Percentiles rank a stretch among this genome's conserved stretches.
phyloP scores from a whole-genome alignment of 306 rosid genomes.

The Inga oerstediana region DNA sequence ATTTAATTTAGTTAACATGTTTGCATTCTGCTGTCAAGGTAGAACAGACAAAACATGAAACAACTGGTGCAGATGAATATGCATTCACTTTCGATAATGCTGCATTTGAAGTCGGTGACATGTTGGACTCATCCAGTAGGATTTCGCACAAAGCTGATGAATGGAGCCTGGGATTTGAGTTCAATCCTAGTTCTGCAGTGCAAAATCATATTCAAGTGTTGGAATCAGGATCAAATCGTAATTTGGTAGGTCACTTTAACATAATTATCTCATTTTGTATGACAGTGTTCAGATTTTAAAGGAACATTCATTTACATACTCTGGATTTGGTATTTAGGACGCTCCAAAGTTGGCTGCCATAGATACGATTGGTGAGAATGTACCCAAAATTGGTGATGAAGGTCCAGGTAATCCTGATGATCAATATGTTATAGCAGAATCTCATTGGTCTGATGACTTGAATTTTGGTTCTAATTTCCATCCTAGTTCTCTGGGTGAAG shows the following conservation, averaged over 20 bases:
- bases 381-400: conserved; percentile 32
- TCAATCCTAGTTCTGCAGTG: conserved; percentile 41
- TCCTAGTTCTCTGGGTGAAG: conserved; percentile 44
- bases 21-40: conserved; percentile 47
- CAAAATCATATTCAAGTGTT: conserved; percentile 32
- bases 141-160: conserved; percentile 42
- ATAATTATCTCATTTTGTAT: conserved; percentile 25
- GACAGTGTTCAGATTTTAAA: conserved; percentile 23
- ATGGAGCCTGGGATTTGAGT: conserved; percentile 59
- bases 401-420: conserved; percentile 37
- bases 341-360: conserved; percentile 38
- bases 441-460: conserved; percentile 50
- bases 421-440: conserved; percentile 42
- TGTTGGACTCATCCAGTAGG: conserved; percentile 44
- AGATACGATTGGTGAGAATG: conserved; percentile 35
- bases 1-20: conserved; percentile 23
- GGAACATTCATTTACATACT: conserved; percentile 20
- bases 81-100: conserved; percentile 39
- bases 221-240: conserved; percentile 45
- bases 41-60: conserved; percentile 43
- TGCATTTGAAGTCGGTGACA: conserved; percentile 37
- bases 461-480: conserved; percentile 47
- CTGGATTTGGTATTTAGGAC: conserved; percentile 52
- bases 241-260: conserved; percentile 51
- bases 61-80: conserved; percentile 23